Base-by-base conservation (phyloP, 495 filamentous ascomycete species). In the Trypethelium eluteriae region DNA sequence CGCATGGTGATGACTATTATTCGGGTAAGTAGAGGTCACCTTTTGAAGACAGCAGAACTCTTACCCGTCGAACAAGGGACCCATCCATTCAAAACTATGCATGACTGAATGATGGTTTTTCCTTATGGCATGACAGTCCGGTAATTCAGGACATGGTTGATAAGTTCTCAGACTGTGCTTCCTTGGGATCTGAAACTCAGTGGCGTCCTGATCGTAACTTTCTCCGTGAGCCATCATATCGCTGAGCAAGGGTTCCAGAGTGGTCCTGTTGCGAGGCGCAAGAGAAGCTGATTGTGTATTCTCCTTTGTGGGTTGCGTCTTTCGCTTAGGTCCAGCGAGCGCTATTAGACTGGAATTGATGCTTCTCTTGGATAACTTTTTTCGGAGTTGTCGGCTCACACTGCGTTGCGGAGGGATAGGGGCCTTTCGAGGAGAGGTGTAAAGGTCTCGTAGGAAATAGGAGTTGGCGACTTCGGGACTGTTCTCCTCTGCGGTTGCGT, bases 21-120 rank as follows among this genome's bases (percentile, higher is more conserved):
- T 6, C 32, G 36, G 32, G 53, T 59, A 14, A 59, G 53, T 36
- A 14, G 32, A 34, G n/a, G 9, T 9, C 36, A 5, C 7, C 34
- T 36, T 36, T 7, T 59, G 32, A 9, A 36, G 1, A 35, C 32
- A 7, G 6, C 3, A 35, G 5, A 10, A 7, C 5, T 32, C 53
- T 59, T 36, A 59, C 53, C 53, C 53, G 1, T 59, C 53, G 32
- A 59, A 59, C 32, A 59, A 14, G 25, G 53, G 53, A 59, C 53
- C 18, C 53, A 59, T 59, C 53, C 53, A 59, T 14, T 59, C 53
- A 36, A 59, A 59, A 14, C 53, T 59, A 32, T 14, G 18, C 32
- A 59, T 36, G 3, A 59, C 14, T 36, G 53, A 36, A 7, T 18
- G 53, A 59, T 59, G 53, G 6, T 36, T 34, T 39, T 59, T 10